phyloP scores from a whole-genome alignment of 2,329 filamentous ascomycete genomes.

The Passalora sequoiae region DNA sequence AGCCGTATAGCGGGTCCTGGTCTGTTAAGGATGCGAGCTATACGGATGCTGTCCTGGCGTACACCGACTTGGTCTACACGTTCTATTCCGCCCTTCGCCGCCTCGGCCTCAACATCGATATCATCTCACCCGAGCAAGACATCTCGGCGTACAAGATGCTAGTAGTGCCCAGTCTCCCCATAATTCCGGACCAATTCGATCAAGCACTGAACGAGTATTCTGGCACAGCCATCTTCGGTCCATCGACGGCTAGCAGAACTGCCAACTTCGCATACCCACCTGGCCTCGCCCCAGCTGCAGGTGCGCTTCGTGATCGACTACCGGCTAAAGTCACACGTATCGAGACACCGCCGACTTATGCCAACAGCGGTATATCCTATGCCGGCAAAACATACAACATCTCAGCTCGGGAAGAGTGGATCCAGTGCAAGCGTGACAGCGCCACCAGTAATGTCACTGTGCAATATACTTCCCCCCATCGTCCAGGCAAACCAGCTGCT shows the following conservation, averaged over 20 bases:
- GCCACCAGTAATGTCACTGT: conserved; percentile 16
- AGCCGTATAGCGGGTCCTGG: conserved; percentile 23
- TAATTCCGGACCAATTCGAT: conserved; percentile 20
- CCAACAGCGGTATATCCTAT: conserved; percentile 20
- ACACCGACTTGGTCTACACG: conserved; percentile 18
- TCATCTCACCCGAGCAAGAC: conserved; percentile 20
- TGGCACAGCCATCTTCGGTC: conserved; percentile 19
- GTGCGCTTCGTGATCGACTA: conserved; percentile 12
- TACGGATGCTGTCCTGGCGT: conserved; percentile 12
- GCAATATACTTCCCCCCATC: conserved; percentile 19
- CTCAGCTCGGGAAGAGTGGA: conserved; percentile 20
- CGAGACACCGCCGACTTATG: conserved; percentile 21
- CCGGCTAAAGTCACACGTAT: conserved; percentile 21
- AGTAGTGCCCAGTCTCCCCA: conserved; percentile 22
- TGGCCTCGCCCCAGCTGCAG: conserved; percentile 18
- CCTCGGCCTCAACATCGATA: conserved; percentile 22
- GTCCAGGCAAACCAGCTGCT: conserved; percentile 20
- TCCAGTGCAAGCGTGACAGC: conserved; percentile 15
- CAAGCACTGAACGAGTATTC: conserved; percentile 12
- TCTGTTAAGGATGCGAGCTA: conserved; percentile 20
- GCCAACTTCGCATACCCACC: conserved; percentile 21
- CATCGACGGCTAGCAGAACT: conserved; percentile 19
- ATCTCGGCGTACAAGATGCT: conserved; percentile 21
- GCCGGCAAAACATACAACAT: conserved; percentile 19
- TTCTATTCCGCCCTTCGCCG: conserved; percentile 24